These are phyloP conservation scores for Tolypocladium endophyticum DNA, from an alignment of 2,329 filamentous ascomycete species.

Conservation along the genomic window DNA sequence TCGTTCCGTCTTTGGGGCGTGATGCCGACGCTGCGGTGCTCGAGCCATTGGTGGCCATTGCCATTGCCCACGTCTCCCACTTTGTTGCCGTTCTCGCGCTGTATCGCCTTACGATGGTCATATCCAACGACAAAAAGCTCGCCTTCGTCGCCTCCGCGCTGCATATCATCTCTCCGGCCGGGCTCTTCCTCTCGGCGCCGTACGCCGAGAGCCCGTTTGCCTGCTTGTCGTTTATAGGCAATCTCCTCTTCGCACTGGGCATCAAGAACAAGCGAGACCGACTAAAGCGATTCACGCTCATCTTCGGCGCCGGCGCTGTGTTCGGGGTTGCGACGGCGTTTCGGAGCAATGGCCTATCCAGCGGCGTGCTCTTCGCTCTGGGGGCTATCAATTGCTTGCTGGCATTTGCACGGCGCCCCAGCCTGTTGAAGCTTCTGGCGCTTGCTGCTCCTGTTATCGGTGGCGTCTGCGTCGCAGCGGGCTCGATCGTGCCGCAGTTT, in stretches of 20 bases:
- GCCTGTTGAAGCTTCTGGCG: conserved; percentile 33
- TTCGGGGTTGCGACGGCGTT: conserved; percentile 67
- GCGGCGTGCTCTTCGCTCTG: conserved; percentile 63
- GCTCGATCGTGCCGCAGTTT: conserved; percentile 62
- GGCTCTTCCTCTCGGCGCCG: conserved; percentile 79
- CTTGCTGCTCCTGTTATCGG: conserved; percentile 51
- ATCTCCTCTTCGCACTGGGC: conserved; percentile 54
- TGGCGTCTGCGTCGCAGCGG: conserved; percentile 56
- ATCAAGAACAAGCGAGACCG: conserved; percentile 13
- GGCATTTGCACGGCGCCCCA: conserved; percentile 14
- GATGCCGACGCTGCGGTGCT: conserved; percentile 10
- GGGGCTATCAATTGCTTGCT: conserved; percentile 35
- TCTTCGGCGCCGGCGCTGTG: conserved; percentile 52
- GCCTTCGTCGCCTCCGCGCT: conserved; percentile 61
- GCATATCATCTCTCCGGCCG: conserved; percentile 78
- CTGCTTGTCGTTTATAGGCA: conserved; percentile 64
- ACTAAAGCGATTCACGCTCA: conserved; percentile 30
- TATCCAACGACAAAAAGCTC: conserved; percentile 42
- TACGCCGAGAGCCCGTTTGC: conserved; percentile 77
- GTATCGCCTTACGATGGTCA: conserved; percentile 50
- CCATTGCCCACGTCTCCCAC: conserved; percentile 65
- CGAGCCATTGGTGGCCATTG: conserved; percentile 47
- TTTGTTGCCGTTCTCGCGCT: conserved; percentile 64
- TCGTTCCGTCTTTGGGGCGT: conserved; percentile 14
- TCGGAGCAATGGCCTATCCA: conserved; percentile 79